These are phyloP conservation scores for Pyrenochaeta sp. DNA, from an alignment of 2,329 filamentous ascomycete genomes.

Conservation along the genomic window DNA sequence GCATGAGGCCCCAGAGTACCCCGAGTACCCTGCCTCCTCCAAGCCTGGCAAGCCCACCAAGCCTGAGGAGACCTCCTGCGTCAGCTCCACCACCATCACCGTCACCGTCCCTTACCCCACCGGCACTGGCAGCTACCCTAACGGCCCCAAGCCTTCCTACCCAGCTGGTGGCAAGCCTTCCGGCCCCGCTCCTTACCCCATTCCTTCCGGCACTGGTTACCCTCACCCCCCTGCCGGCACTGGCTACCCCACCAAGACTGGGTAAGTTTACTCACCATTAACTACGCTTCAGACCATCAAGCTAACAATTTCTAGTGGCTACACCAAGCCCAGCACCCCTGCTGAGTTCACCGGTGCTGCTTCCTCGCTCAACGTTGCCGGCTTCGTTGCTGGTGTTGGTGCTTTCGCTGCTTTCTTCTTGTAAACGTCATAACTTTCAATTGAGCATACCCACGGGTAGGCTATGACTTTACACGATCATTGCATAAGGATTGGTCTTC, in stretches of 20 bases:
- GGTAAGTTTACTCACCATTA: slow-evolving; percentile 29
- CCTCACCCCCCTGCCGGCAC: slow-evolving; percentile 31
- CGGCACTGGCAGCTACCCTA: slow-evolving; percentile 10
- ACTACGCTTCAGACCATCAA: no score
- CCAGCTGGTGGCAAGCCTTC: slow-evolving; percentile 3
- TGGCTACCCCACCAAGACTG: slow-evolving; percentile 42
- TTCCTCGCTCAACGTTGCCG: slow-evolving; percentile 45
- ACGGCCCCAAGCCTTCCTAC: neutral
- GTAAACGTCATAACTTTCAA: slow-evolving; percentile 50
- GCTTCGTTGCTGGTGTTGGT: slow-evolving; percentile 52
- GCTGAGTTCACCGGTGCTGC: slow-evolving; percentile 51
- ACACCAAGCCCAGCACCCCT: slow-evolving; percentile 41
- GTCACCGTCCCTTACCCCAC: slow-evolving; percentile 49
- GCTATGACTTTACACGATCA: slow-evolving; percentile 53
- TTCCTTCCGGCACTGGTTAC: slow-evolving; percentile 26
- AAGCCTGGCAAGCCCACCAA: slow-evolving; percentile 11
- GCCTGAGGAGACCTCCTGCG: slow-evolving; percentile 38
- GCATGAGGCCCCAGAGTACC: slow-evolving; percentile 1
- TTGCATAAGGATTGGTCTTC: slow-evolving; percentile 29
- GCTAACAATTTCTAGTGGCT: slow-evolving; percentile 29
- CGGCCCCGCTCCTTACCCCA: slow-evolving; percentile 26
- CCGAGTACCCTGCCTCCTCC: slow-evolving; percentile 7
- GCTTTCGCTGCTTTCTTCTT: slow-evolving; percentile 54
- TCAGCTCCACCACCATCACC: slow-evolving; percentile 53
- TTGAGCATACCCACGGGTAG: slow-evolving; percentile 37